Evolutionary conservation across 306 rosid species (phyloP), one percentile per base, ranked within the genome.

Genomic region (Abrus pulchellus): DNA sequence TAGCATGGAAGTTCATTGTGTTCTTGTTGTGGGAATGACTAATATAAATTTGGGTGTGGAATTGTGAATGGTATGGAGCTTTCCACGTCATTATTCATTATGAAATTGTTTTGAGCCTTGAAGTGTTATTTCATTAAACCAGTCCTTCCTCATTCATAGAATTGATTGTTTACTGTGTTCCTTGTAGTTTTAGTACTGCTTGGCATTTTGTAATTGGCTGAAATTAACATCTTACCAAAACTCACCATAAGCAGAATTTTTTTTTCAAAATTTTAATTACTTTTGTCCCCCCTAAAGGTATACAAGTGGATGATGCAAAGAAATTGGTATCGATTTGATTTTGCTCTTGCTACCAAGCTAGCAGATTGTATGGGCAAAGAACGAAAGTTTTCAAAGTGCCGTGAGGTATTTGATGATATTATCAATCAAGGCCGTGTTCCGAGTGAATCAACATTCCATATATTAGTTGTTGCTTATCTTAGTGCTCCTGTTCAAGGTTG

Each of bases 301-400:
- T 94, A 94, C 94, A 92, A 89, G 86, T 94, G 99, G 97, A 93
- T 89, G 97, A 86, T 94, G 97, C 92, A 90, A 75, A 94, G 90
- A 28, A 79, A 75, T 76, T 93, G 99, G 97, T 89, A 89, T 67
- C 85, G 82, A 32, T 94, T 94, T 82, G 95, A 94, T 85, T 93
- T 89, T 84, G 92, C 97, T 54, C 97, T 94, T 79, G 88, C 92
- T 74, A 92, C 99, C 56, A 89, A 89, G 83, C 87, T 94, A 60
- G 98, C 97, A 3, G 98, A 94, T 88, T 94, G 84, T 86, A 59
- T 92, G 97, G 98, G 98, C 56, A 92, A 88, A 86, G 97, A 92
- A 75, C 77, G 99, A 6, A 94, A 94, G 67, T 94, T 90, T 77
- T 84, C 95, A 4, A 94, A 92, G 85, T 94, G 99, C 79, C 92